These are phyloP conservation scores for Bidens hawaiensis DNA, from an alignment of 140 eudicot genomes.

Conservation along the genomic window DNA sequence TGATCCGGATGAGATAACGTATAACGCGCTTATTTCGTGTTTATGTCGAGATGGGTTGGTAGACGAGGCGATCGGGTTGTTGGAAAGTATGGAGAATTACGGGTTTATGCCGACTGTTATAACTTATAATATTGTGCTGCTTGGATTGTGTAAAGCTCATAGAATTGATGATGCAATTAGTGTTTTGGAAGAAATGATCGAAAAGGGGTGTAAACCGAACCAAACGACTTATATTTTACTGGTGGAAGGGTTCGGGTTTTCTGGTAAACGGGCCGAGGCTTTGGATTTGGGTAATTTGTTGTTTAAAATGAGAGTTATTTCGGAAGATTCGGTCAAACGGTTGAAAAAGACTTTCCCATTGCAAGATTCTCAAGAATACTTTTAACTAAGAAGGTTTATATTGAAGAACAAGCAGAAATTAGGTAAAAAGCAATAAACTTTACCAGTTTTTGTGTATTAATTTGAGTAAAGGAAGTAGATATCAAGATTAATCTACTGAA, in stretches of 20 bases:
- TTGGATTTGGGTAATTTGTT: constrained; percentile 48
- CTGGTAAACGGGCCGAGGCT: constrained; percentile 64
- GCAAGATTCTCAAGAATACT: constrained; percentile 14
- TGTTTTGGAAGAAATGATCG: constrained; percentile 62
- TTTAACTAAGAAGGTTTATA: too few relatives aligned
- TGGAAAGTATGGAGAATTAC: constrained; percentile 51
- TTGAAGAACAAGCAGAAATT: not conserved
- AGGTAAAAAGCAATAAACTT: constrained; percentile 3
- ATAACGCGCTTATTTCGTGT: constrained; percentile 65
- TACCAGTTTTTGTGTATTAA: constrained; percentile 15
- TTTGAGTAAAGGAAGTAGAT: constrained; percentile 11
- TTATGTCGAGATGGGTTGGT: constrained; percentile 76
- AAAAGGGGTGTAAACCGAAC: constrained; percentile 54
- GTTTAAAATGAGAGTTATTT: constrained; percentile 32
- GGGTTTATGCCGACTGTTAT: constrained; percentile 50
- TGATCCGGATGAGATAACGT: constrained; percentile 70
- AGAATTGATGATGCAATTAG: constrained; percentile 55
- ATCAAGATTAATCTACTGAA: constrained; percentile 8
- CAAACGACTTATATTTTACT: constrained; percentile 61
- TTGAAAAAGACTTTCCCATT: constrained; percentile 53
- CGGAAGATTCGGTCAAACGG: constrained; percentile 38
- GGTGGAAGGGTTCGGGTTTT: constrained; percentile 73
- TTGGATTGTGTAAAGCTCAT: constrained; percentile 81
- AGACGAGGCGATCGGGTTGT: constrained; percentile 58
- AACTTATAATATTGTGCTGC: constrained; percentile 65